phyloP scores from a whole-genome alignment of 2,329 filamentous ascomycete species.

The Colletotrichum coccodes region DNA sequence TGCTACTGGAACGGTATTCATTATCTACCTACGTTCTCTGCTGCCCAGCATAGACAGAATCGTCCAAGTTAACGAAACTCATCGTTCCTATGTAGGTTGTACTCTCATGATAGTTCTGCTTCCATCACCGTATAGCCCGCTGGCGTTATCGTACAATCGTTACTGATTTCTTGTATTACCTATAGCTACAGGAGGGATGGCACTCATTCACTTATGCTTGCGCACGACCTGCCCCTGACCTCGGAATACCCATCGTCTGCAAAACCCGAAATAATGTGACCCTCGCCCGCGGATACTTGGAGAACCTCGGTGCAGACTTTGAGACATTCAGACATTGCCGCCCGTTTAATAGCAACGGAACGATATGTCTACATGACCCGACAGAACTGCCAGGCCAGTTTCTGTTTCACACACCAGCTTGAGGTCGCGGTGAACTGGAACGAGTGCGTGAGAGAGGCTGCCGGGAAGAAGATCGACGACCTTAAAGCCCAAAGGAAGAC shows the following conservation, averaged over 20 bases:
- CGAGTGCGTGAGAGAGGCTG: not conserved
- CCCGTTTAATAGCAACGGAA: not conserved
- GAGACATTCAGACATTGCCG: not conserved
- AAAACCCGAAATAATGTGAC: not conserved
- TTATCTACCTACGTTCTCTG: too few species aligned
- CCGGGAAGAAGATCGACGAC: not conserved
- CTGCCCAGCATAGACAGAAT: too few species aligned
- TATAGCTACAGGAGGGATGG: constrained; percentile 1
- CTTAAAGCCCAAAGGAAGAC: not conserved
- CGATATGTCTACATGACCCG: not conserved
- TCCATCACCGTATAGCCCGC: too few species aligned
- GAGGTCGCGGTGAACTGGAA: not conserved
- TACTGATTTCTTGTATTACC: too few species aligned
- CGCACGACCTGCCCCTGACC: not conserved
- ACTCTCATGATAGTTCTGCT: too few species aligned
- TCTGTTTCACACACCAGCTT: not conserved
- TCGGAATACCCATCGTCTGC: not conserved
- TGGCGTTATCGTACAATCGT: too few species aligned
- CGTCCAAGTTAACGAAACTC: too few species aligned
- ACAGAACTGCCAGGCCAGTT: accelerated
- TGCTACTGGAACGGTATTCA: too few species aligned
- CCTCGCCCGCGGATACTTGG: not conserved
- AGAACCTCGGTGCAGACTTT: not conserved
- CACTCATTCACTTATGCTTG: not conserved
- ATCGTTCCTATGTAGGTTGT: too few species aligned